Evolutionary conservation across 106 monocot genomes (phyloP).

Genomic region (Acorus calamus): DNA sequence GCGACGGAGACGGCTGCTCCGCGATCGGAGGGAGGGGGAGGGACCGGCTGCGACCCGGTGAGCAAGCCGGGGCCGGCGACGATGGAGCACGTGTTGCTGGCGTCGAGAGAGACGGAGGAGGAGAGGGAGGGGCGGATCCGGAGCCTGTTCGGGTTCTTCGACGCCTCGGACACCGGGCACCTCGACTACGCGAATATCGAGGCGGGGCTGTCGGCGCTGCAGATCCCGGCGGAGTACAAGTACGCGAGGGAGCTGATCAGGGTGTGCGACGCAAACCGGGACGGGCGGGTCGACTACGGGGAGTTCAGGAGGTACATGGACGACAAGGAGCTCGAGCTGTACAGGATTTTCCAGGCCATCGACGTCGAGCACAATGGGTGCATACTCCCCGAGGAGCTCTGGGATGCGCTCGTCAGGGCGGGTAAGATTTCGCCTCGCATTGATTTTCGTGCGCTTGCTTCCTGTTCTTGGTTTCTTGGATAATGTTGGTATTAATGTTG

Average conservation of each 20-base stretch:
- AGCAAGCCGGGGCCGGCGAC: constrained; percentile 52
- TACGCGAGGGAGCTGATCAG: constrained; percentile 76
- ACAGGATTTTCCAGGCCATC: constrained; percentile 87
- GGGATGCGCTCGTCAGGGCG: constrained; percentile 84
- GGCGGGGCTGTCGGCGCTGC: constrained; percentile 47
- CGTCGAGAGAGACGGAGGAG: constrained; percentile 66
- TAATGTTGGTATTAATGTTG: too few relatives aligned
- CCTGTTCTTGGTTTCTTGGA: too few relatives aligned
- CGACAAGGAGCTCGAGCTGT: constrained; percentile 86
- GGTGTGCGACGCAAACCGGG: constrained; percentile 67
- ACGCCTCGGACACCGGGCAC: constrained; percentile 31
- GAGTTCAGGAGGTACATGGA: constrained; percentile 85
- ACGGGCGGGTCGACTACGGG: constrained; percentile 66
- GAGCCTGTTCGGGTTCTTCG: constrained; percentile 79
- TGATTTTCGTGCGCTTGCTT: too few relatives aligned
- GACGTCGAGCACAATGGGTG: constrained; percentile 94
- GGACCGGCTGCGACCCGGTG: constrained; percentile 41
- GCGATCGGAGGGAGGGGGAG: neutral
- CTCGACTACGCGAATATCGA: constrained; percentile 78
- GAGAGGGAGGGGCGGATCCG: constrained; percentile 78
- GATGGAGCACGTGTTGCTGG: constrained; percentile 80
- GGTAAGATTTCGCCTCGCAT: constrained; percentile 29
- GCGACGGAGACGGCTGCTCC: neutral
- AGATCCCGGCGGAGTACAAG: constrained; percentile 80
- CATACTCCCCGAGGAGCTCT: constrained; percentile 89